These are phyloP conservation scores for Hypoxylon sp. DNA, from an alignment of 2,329 filamentous ascomycete species.

Conservation along the genomic window DNA sequence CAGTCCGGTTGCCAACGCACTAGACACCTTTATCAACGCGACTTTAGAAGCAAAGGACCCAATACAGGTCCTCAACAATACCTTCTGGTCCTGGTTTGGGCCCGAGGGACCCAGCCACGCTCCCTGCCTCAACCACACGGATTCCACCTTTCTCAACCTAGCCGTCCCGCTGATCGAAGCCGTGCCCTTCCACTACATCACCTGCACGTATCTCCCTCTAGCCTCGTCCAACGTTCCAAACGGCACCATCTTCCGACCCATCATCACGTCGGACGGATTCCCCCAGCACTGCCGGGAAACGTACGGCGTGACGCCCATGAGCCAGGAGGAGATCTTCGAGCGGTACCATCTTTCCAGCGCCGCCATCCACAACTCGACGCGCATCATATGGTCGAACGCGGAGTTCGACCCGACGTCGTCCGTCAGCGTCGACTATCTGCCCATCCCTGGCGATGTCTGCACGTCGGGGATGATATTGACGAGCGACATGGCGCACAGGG, in stretches of 20 bases:
- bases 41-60: conserved; percentile 3
- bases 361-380: conserved; percentile 9
- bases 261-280: not conserved
- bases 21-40: conserved; percentile 6
- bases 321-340: conserved; percentile 5
- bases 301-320: conserved; percentile 11
- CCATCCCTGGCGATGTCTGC: not conserved
- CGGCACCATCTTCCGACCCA: conserved; percentile 8
- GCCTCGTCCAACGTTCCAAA: conserved; percentile 7
- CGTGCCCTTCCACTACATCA: conserved; percentile 7
- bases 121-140: conserved; percentile 10
- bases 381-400: conserved; percentile 20
- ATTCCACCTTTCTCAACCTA: not conserved
- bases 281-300: conserved; percentile 1
- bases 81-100: conserved; percentile 16
- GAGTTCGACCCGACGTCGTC: conserved; percentile 12
- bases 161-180: conserved; percentile 5
- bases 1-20: not conserved
- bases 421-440: conserved; percentile 17
- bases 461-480: conserved; percentile 19
- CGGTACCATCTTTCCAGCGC: conserved; percentile 9
- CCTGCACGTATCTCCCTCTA: conserved; percentile 6
- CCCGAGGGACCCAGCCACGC: not conserved
- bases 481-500: conserved; percentile 16
- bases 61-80: not conserved